Conservation (phyloP, 2,329 filamentous ascomycete species). For the Penicillium decumbens region DNA sequence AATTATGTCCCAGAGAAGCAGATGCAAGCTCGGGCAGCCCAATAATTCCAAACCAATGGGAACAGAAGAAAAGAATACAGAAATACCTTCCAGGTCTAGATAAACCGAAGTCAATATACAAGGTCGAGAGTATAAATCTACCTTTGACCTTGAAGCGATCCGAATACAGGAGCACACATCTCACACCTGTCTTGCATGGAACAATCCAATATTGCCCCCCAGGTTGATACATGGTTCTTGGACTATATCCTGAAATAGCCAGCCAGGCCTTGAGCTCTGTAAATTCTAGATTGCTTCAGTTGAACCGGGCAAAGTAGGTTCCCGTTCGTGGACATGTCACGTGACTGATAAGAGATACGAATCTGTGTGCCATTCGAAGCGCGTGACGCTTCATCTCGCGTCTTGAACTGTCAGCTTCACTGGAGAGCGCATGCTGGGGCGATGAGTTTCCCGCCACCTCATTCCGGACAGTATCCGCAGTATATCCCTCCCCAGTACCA, state of each 20-base stretch:
- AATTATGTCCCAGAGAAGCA: not conserved
- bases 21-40: not conserved
- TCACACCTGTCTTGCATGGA: not conserved
- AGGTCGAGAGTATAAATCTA: too few species aligned
- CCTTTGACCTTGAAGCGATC: not conserved
- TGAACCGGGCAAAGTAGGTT: not conserved
- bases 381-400: constrained; percentile 5
- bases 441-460: constrained; percentile 42
- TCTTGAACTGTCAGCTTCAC: constrained; percentile 13
- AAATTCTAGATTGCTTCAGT: not conserved
- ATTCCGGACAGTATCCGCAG: constrained; percentile 37
- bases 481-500: constrained; percentile 34
- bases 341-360: too few species aligned
- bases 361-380: too few species aligned
- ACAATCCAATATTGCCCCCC: not conserved
- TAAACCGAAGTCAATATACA: too few species aligned
- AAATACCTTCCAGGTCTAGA: too few species aligned
- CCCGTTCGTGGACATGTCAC: not conserved
- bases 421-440: constrained; percentile 30
- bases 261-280: not conserved
- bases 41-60: too few species aligned
- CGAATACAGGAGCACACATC: not conserved
- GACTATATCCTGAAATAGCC: not conserved
- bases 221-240: not conserved
- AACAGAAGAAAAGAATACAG: too few species aligned